phyloP scores from a whole-genome alignment of 176 grass and related monocot genomes.

The Metroxylon sagu region DNA sequence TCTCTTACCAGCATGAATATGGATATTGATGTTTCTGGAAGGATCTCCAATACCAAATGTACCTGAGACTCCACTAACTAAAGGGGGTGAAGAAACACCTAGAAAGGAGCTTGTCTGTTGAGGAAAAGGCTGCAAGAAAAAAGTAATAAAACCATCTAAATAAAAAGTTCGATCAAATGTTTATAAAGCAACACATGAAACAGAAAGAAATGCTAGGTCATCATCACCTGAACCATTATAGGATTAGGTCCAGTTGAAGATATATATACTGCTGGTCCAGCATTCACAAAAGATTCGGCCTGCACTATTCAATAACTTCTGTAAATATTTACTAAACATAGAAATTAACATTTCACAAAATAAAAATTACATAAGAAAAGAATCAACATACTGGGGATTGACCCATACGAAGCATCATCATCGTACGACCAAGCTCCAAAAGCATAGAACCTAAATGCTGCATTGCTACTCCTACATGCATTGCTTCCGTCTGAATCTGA shows the following conservation, averaged over 20 bases:
- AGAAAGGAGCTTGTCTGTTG: conserved; percentile 51
- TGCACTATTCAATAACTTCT: conserved; percentile 27
- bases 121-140: conserved; percentile 52
- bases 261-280: conserved; percentile 82
- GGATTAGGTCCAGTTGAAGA: conserved; percentile 81
- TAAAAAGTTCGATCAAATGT: too few species aligned
- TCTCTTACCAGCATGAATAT: conserved; percentile 23
- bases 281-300: conserved; percentile 76
- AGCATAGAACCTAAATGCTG: conserved; percentile 87
- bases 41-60: conserved; percentile 46
- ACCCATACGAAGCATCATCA: conserved; percentile 77
- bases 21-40: conserved; percentile 37
- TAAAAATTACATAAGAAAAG: conserved; percentile 1
- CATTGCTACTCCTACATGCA: conserved; percentile 66
- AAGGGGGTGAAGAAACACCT: conserved; percentile 41
- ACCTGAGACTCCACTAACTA: conserved; percentile 49
- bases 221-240: conserved; percentile 95
- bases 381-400: conserved; percentile 59
- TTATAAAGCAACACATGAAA: too few species aligned
- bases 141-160: neutral
- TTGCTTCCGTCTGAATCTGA: conserved; percentile 68
- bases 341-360: too few species aligned
- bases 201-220: neutral
- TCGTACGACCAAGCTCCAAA: conserved; percentile 91
- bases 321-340: too few species aligned